A percentile compares a stretch with the other conserved stretches of the same genome.
Evolutionary conservation across 2,329 filamentous ascomycete species (phyloP).

Genomic region (Penicillium corylophilum): DNA sequence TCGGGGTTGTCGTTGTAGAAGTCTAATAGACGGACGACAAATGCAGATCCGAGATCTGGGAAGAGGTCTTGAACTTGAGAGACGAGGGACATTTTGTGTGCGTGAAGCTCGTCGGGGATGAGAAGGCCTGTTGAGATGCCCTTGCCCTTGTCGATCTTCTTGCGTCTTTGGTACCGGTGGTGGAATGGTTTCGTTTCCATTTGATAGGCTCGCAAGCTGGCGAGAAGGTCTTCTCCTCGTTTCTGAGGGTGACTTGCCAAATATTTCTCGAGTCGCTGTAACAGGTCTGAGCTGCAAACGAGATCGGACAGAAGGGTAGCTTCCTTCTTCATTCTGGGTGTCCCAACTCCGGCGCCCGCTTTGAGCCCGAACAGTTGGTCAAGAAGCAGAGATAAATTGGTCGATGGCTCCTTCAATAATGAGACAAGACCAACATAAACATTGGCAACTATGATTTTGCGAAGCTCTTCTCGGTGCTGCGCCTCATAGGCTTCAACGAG

Average conservation of each 20-base stretch:
- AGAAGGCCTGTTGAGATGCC: constrained; percentile 28
- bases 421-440: constrained; percentile 73
- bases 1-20: constrained; percentile 77
- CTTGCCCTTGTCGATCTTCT: constrained; percentile 44
- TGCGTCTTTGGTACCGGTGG: constrained; percentile 43
- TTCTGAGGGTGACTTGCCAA: constrained; percentile 38
- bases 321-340: constrained; percentile 38
- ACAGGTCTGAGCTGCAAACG: constrained; percentile 74
- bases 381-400: constrained; percentile 71
- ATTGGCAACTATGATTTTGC: constrained; percentile 68
- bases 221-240: constrained; percentile 42
- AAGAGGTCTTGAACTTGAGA: constrained; percentile 93
- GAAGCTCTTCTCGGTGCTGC: constrained; percentile 59
- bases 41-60: constrained; percentile 79
- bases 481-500: constrained; percentile 52
- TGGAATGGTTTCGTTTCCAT: constrained; percentile 40
- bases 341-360: constrained; percentile 64
- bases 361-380: constrained; percentile 85
- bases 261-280: constrained; percentile 48
- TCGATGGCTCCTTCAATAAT: constrained; percentile 63
- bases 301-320: constrained; percentile 75
- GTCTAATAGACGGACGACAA: constrained; percentile 75
- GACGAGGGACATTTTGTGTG: constrained; percentile 80
- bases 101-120: constrained; percentile 57
- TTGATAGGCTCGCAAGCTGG: constrained; percentile 41